Evolutionary conservation across 78 protist species (phyloP), one percentile per base, ranked within the genome.

Genomic region (Bodo saltans): DNA sequence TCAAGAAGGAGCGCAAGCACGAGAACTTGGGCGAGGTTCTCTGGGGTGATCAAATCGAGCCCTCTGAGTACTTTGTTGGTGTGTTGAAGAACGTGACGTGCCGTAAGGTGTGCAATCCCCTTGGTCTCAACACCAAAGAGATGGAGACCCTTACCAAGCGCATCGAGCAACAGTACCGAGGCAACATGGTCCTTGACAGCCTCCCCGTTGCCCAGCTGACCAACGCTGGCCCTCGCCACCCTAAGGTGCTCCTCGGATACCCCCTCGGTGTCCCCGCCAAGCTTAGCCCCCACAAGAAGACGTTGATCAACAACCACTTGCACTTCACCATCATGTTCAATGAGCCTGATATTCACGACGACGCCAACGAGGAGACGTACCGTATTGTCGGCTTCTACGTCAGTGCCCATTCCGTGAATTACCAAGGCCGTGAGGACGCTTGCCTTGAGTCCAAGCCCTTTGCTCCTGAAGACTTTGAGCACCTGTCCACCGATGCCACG

Each of bases 11-110:
- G 17, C 27, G 34, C 17, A 76, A 76, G 41, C 11, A 3, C 67
- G 98, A 92, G 75, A 95, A 92, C 83, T 90, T 95, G 3, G 98
- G 96, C 70, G 95, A 93, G 70, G 73, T 89, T 26, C 79, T 95
- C 4, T 42, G 85, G 0, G 98, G 98, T 34, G 95, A 92, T 68
- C 79, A 87, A 67, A 85, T 95, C 34, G 90, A 84, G 70, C 90
- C 53, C 42, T 67, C 94, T 32, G 37, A 73, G 21, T 92, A 88
- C 68, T 30, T 70, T 42, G 94, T 38, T 38, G 40, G 32, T 39
- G 11, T 30, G 71, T 38, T 1, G 25, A 38, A 30, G 40, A 76
- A 76, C 69, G 60, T 39, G 34, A 17, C 81, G 34, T 76, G 81
- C 69, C 4, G 11, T 1, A 76, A 26, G 12, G 41, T 76, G 40